Evolutionary conservation across 148 eudicot species (phyloP).

Genomic region (Pouteria glomerata): DNA sequence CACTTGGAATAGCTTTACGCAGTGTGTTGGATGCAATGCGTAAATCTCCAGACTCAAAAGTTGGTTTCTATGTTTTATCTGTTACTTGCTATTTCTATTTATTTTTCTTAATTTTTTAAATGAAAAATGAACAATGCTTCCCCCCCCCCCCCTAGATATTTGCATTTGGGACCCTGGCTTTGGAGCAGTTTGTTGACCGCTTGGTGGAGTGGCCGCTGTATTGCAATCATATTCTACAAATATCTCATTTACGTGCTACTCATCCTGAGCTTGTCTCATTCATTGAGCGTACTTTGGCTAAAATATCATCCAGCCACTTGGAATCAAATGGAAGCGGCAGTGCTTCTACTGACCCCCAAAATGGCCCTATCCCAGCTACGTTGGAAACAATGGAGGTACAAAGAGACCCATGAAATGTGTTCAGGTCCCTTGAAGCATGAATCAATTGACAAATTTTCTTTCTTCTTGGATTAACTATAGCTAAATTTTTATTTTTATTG

Average conservation of each 20-base stretch:
- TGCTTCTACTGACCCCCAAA: background rate
- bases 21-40: conserved; percentile 10
- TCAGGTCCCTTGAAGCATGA: background rate
- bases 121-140: background rate
- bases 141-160: background rate
- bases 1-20: conserved; percentile 11
- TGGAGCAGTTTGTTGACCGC: conserved; percentile 12
- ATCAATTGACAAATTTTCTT: background rate
- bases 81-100: background rate
- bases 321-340: conserved; percentile 1
- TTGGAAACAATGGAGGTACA: conserved; percentile 1
- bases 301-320: conserved; percentile 8
- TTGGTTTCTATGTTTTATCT: background rate
- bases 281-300: conserved; percentile 3
- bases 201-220: conserved; percentile 7
- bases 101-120: background rate
- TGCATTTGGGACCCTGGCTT: conserved; percentile 9
- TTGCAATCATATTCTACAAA: conserved; percentile 15
- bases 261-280: conserved; percentile 1
- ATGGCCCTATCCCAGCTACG: background rate
- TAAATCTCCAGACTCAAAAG: conserved; percentile 14
- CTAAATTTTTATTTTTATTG: background rate
- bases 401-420: conserved; percentile 1
- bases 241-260: conserved; percentile 8
- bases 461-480: background rate